These are phyloP conservation scores for Pseudozyma sp. DNA, from an alignment of 1,284 basidiomycete genomes.

Conservation along the genomic window DNA sequence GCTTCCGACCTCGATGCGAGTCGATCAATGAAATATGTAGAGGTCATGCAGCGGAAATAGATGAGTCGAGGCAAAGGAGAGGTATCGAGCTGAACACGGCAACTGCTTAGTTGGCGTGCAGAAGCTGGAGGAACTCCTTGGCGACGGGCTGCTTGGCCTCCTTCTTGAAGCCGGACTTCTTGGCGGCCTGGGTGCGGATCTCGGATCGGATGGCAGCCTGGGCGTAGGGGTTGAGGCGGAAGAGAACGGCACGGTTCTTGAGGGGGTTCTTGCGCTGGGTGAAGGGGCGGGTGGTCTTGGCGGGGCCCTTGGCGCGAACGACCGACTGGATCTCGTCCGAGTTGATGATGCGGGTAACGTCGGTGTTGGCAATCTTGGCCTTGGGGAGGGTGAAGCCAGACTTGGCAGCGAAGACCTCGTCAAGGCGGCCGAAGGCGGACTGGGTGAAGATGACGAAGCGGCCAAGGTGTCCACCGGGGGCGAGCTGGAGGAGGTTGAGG, in stretches of 20 bases:
- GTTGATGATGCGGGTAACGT: conserved; percentile 98
- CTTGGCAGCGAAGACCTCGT: conserved; percentile 91
- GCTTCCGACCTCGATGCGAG: conserved; percentile 3
- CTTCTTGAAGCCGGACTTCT: conserved; percentile 62
- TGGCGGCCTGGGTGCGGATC: conserved; percentile 62
- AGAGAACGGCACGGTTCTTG: conserved; percentile 92
- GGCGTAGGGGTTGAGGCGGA: conserved; percentile 99
- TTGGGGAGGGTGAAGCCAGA: conserved; percentile 74
- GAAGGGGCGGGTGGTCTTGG: conserved; percentile 90
- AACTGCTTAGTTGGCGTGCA: conserved; percentile 69
- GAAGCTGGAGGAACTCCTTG: conserved; percentile 85
- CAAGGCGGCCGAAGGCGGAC: conserved; percentile 89
- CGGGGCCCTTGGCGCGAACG: conserved; percentile 85
- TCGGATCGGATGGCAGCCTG: conserved; percentile 70
- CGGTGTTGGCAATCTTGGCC: conserved; percentile 96
- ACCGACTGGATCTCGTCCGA: conserved; percentile 75
- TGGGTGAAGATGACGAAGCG: conserved; percentile 99
- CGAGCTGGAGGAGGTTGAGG: conserved; percentile 98
- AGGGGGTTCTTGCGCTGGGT: conserved; percentile 99
- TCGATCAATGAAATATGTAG: conserved; percentile 16
- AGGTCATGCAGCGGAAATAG: conserved; percentile 25
- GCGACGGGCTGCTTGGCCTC: conserved; percentile 74
- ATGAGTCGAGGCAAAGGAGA: conserved; percentile 2
- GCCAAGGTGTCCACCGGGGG: conserved; percentile 98
- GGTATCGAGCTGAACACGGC: background rate